A percentile compares a stretch with the other conserved stretches of the same genome.
Evolutionary conservation across 2,329 filamentous ascomycete genomes (phyloP).

Genomic region (Calycina marina): DNA sequence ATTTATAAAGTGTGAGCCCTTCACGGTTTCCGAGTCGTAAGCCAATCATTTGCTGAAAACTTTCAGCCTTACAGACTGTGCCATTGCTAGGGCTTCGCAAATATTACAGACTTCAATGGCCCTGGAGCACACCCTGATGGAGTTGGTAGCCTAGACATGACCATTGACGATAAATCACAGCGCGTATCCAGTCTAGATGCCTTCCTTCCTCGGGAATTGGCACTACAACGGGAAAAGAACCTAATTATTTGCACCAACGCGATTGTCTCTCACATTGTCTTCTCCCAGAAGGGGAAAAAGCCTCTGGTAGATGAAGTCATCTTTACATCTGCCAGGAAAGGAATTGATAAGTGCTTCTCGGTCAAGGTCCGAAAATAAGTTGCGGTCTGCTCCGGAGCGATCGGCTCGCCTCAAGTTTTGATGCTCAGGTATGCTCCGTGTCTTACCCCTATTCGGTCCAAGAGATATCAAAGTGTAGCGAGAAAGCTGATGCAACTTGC

Average conservation of each 20-base stretch:
- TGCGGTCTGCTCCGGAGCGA: constrained; percentile 3
- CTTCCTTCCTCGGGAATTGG: constrained; percentile 4
- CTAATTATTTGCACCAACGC: constrained; percentile 3
- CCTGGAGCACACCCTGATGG: constrained; percentile 3
- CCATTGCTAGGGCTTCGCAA: constrained; percentile 2
- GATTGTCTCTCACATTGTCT: constrained; percentile 2
- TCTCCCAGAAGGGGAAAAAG: constrained; percentile 1
- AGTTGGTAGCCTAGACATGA: constrained; percentile 3
- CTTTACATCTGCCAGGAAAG: constrained; percentile 1
- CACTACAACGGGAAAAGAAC: constrained; percentile 3
- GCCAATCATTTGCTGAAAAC: background rate
- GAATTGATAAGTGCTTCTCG: background rate
- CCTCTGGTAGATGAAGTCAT: background rate
- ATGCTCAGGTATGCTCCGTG: constrained; percentile 5
- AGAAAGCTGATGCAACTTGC: background rate
- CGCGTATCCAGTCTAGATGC: constrained; percentile 5
- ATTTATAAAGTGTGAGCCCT: constrained; percentile 1
- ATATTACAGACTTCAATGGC: constrained; percentile 2
- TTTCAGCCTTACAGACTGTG: background rate
- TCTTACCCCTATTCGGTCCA: background rate
- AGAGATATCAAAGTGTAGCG: background rate
- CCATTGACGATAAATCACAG: constrained; percentile 1
- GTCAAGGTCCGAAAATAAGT: constrained; percentile 4
- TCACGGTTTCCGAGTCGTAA: constrained; percentile 11
- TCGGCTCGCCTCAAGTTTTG: constrained; percentile 5